Conservation (phyloP, 495 filamentous ascomycete species). For the Clavariopsis aquatica region DNA sequence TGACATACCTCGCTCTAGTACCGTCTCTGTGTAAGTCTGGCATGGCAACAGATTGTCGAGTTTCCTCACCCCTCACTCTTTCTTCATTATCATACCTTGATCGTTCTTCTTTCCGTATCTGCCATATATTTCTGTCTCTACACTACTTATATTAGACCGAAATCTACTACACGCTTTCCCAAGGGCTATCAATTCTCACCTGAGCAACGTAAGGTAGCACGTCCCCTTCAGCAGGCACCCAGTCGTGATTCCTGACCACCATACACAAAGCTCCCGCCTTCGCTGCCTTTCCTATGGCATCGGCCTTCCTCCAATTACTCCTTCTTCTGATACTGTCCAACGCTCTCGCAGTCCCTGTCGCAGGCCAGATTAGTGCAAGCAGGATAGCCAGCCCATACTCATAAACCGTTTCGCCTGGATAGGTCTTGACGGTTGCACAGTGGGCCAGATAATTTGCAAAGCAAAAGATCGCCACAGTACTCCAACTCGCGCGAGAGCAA, state of each 20-base stretch:
- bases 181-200: background rate
- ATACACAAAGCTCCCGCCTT: conserved; percentile 30
- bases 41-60: too few species aligned
- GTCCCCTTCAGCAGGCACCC: conserved; percentile 23
- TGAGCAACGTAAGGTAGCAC: background rate
- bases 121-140: too few species aligned
- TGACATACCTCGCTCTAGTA: too few species aligned
- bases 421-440: conserved; percentile 49
- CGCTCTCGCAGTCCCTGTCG: background rate
- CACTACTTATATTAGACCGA: too few species aligned
- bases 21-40: too few species aligned
- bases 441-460: conserved; percentile 52
- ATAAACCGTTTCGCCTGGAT: conserved; percentile 43
- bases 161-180: too few species aligned
- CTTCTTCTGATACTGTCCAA: background rate
- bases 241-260: conserved; percentile 20
- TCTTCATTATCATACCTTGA: too few species aligned
- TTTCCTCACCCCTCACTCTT: too few species aligned
- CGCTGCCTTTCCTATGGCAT: conserved; percentile 26
- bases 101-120: too few species aligned
- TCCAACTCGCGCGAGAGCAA: conserved; percentile 5
- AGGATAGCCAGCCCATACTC: background rate
- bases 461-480: conserved; percentile 40
- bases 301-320: background rate
- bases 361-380: conserved; percentile 1